Percentiles rank a stretch among this genome's conserved stretches.
These are phyloP conservation scores for Leptodermis oblonga DNA, from an alignment of 257 asterid species.

Conservation along the genomic window DNA sequence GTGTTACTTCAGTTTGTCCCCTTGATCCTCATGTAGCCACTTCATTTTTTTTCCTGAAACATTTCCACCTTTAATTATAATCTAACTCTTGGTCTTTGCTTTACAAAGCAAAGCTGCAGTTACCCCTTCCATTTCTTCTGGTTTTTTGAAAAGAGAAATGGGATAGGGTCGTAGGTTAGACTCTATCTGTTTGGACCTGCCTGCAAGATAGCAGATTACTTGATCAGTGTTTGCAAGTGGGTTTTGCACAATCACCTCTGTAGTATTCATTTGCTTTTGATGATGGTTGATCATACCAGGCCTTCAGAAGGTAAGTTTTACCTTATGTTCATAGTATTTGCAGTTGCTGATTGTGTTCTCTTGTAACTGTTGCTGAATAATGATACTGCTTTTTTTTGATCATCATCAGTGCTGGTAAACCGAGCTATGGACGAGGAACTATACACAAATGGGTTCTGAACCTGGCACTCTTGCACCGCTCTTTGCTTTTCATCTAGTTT, in stretches of 20 bases:
- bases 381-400: not conserved
- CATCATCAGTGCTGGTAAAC: slow-evolving; percentile 8
- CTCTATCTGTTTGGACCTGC: not conserved
- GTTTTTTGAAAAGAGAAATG: slow-evolving; percentile 57
- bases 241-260: slow-evolving; percentile 7
- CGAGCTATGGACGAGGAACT: slow-evolving; percentile 8
- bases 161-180: slow-evolving; percentile 38
- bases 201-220: slow-evolving; percentile 7
- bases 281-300: slow-evolving; percentile 48
- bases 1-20: slow-evolving; percentile 13
- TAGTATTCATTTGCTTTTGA: slow-evolving; percentile 28
- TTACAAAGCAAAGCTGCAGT: slow-evolving; percentile 29
- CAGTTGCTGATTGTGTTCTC: not conserved
- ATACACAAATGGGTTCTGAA: slow-evolving; percentile 8
- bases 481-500: not conserved
- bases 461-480: slow-evolving; percentile 7
- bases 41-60: slow-evolving; percentile 14
- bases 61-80: slow-evolving; percentile 12
- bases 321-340: not conserved
- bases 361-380: not conserved
- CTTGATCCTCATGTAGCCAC: not conserved
- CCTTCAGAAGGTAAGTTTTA: slow-evolving; percentile 31
- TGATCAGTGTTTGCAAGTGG: slow-evolving; percentile 15
- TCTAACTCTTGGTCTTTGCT: slow-evolving; percentile 26
- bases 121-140: slow-evolving; percentile 55